Conservation (phyloP, 208 protist species). For the Leishmania amazonensis region DNA sequence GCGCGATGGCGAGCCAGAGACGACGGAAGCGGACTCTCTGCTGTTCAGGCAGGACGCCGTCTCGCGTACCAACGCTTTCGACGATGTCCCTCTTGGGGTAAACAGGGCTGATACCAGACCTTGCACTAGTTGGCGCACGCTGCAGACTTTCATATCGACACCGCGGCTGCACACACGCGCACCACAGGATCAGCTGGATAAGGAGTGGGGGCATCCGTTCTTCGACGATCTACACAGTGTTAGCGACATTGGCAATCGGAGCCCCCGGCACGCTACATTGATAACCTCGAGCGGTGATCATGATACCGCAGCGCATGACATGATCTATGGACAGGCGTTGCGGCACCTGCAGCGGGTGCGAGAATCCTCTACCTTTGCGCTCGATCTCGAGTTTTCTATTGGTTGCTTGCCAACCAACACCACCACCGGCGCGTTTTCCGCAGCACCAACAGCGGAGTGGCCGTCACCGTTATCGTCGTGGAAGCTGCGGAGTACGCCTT, state of each 20-base stretch:
- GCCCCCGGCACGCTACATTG: neutral
- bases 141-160: neutral
- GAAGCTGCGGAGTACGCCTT: neutral
- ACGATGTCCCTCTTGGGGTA: neutral
- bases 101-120: neutral
- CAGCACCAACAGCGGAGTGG: neutral
- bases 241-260: neutral
- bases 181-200: neutral
- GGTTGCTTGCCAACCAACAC: neutral
- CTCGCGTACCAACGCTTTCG: neutral
- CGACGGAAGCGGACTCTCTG: neutral
- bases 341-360: neutral
- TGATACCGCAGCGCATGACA: neutral
- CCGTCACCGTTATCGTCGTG: neutral
- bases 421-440: neutral
- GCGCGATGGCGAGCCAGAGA: neutral
- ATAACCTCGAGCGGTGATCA: neutral
- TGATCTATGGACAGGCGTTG: neutral
- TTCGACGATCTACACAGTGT: neutral
- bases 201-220: neutral
- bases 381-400: neutral
- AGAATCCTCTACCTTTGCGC: neutral
- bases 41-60: neutral
- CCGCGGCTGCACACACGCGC: neutral
- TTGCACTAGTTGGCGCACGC: neutral